A percentile compares a stretch with the other conserved stretches of the same genome.
Evolutionary conservation across 2,329 filamentous ascomycete genomes (phyloP).

Genomic region (Ascochyta viciae-villosae): DNA sequence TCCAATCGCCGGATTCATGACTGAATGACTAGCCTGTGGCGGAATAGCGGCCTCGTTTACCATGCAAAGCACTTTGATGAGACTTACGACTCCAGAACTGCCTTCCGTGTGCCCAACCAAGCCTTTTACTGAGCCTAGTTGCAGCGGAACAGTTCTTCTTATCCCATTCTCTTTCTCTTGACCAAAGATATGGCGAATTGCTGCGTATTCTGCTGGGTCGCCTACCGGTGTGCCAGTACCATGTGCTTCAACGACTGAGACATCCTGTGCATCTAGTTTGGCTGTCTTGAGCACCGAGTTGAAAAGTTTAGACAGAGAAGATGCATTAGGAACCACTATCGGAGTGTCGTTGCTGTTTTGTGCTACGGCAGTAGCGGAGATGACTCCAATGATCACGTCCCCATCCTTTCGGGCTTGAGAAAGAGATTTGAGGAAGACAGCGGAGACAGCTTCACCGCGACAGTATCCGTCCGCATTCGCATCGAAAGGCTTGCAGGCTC

Average conservation of each 20-base stretch:
- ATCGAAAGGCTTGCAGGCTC: constrained; percentile 54
- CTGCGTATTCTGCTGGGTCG: constrained; percentile 22
- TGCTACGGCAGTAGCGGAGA: constrained; percentile 33
- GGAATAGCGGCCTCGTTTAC: constrained; percentile 29
- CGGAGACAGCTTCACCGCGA: constrained; percentile 56
- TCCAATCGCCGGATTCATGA: constrained; percentile 25
- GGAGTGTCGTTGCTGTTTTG: constrained; percentile 21
- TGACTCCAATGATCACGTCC: constrained; percentile 56
- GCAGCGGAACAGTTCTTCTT: constrained; percentile 13
- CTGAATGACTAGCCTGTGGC: constrained; percentile 25
- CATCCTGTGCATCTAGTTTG: constrained; percentile 7
- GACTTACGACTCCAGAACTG: constrained; percentile 24
- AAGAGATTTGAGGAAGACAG: constrained; percentile 60
- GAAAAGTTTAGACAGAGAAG: constrained; percentile 21
- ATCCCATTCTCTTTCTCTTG: neutral
- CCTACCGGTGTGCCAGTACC: constrained; percentile 28
- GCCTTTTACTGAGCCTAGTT: constrained; percentile 41
- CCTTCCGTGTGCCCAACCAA: constrained; percentile 40
- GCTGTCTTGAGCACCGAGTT: constrained; percentile 9
- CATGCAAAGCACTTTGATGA: constrained; percentile 41
- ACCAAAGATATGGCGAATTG: constrained; percentile 28
- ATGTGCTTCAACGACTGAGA: constrained; percentile 22
- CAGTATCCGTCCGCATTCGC: constrained; percentile 61
- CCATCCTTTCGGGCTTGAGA: constrained; percentile 59
- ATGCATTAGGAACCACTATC: constrained; percentile 21